Base-by-base conservation (phyloP, 495 filamentous ascomycete genomes). In the Neurospora sp. region DNA sequence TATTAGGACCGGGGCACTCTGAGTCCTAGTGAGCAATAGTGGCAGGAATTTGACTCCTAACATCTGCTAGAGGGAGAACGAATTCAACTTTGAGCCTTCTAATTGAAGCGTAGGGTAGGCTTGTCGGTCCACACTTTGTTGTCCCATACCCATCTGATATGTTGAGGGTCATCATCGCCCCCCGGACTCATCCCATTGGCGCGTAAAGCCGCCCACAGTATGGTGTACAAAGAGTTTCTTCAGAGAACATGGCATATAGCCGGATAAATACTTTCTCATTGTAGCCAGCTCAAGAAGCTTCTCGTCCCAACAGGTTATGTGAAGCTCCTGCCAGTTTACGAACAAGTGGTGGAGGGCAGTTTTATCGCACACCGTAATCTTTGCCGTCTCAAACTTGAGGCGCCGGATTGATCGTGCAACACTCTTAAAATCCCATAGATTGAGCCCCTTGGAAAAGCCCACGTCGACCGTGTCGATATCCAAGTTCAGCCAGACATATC, bases 341-440 rank as follows among this genome's bases (percentile, higher is more conserved):
- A 54, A 54, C 0, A 2, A 6, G 4, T 28, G 0, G 1, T 48
- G 9, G 0, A 54, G 10, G 45, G 45, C 45, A 1, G 19, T 0
- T 45, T 4, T 10, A 3, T 42, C 39, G 39, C 15, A 0, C 39
- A 19, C 2, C 15, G 5, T 7, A 45, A 11, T 21, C 43, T 10
- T 0, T 0, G 3, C 43, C 43, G 43, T 45, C 43, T 59, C 48
- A 28, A 59, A 28, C 21, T 59, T 59, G 48, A 59, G 21, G 21
- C 21, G 21, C 48, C n/a, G 48, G 10, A 59, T 59, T 21, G 19
- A 59, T 15, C 11, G 21, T 28, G 10, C 45, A 28, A 54, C 45
- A 15, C 1, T 0, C n/a, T 13, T 0, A 13, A 0, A 54, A 24
- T 54, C 10, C 0, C 0, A 28, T 24, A 54, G 21, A 13, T 0